These are phyloP conservation scores for Candida dajiaensis DNA, from an alignment of 805 yeast species.

Conservation along the genomic window DNA sequence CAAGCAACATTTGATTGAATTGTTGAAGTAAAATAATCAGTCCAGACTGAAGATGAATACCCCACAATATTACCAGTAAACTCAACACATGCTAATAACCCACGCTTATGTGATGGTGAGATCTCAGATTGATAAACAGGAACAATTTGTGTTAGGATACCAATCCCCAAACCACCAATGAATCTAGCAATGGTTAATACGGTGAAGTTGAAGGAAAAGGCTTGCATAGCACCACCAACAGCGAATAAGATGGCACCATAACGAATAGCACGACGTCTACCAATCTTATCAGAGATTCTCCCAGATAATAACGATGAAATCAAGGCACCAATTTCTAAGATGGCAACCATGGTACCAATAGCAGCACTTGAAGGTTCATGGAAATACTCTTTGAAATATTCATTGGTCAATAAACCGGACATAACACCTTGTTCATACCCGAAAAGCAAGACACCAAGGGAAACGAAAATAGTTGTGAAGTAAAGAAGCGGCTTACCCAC, in stretches of 20 bases:
- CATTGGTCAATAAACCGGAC: conserved; percentile 77
- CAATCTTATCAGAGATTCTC: conserved; percentile 67
- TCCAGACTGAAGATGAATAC: conserved; percentile 80
- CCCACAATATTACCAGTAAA: conserved; percentile 84
- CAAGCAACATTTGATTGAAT: conserved; percentile 59
- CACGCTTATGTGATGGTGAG: conserved; percentile 82
- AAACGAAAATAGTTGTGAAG: conserved; percentile 24
- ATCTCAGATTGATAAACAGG: conserved; percentile 88
- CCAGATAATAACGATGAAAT: conserved; percentile 77
- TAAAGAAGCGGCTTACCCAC: conserved; percentile 24
- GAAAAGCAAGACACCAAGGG: conserved; percentile 44
- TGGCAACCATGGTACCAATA: conserved; percentile 84
- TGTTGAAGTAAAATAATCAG: conserved; percentile 70
- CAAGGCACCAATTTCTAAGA: conserved; percentile 84
- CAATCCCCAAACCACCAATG: conserved; percentile 82
- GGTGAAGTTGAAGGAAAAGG: conserved; percentile 47
- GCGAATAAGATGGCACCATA: conserved; percentile 76
- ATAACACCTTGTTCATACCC: conserved; percentile 90
- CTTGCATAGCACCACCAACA: conserved; percentile 72
- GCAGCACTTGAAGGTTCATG: conserved; percentile 65
- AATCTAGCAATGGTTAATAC: conserved; percentile 69
- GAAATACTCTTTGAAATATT: conserved; percentile 63
- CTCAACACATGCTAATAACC: conserved; percentile 79
- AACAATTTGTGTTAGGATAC: conserved; percentile 74
- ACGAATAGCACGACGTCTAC: conserved; percentile 73